phyloP scores from a whole-genome alignment of 352 stramenopile genomes.

The Phytophthora boehmeriae region DNA sequence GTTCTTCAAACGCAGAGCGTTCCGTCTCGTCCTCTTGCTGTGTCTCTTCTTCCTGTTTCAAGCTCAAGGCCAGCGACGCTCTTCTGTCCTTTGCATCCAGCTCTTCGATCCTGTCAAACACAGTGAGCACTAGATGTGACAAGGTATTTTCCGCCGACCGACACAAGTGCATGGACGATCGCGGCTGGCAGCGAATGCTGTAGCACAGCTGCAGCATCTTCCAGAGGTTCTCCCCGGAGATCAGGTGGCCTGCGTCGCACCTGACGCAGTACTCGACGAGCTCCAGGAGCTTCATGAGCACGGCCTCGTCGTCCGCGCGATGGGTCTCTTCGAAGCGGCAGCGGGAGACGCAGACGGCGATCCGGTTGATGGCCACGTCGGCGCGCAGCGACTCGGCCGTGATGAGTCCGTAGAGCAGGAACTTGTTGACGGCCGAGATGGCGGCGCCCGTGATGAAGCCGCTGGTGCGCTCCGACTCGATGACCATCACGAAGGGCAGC shows the following conservation, averaged over 20 bases:
- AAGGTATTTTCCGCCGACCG: constrained; percentile 96
- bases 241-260: constrained; percentile 89
- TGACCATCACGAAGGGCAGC: constrained; percentile 96
- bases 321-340: constrained; percentile 97
- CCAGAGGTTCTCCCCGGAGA: constrained; percentile 93
- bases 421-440: constrained; percentile 98
- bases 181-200: constrained; percentile 92
- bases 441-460: constrained; percentile 96
- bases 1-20: not conserved
- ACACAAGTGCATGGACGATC: constrained; percentile 91
- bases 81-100: constrained; percentile 45
- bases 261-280: constrained; percentile 95
- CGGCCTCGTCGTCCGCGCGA: constrained; percentile 90
- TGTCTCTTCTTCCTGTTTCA: constrained; percentile 14
- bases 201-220: constrained; percentile 97
- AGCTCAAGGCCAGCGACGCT: constrained; percentile 2
- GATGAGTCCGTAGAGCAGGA: constrained; percentile 98
- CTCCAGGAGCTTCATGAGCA: constrained; percentile 97
- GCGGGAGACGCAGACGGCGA: constrained; percentile 91
- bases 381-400: constrained; percentile 86
- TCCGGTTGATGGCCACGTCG: constrained; percentile 93
- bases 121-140: constrained; percentile 95
- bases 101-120: constrained; percentile 93
- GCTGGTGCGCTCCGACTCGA: constrained; percentile 95
- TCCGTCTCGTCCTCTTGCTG: constrained; percentile 12